A percentile compares a stretch with the other conserved stretches of the same genome.
These are phyloP conservation scores for Solanum clarkiae DNA, from an alignment of 257 asterid genomes.

Conservation along the genomic window DNA sequence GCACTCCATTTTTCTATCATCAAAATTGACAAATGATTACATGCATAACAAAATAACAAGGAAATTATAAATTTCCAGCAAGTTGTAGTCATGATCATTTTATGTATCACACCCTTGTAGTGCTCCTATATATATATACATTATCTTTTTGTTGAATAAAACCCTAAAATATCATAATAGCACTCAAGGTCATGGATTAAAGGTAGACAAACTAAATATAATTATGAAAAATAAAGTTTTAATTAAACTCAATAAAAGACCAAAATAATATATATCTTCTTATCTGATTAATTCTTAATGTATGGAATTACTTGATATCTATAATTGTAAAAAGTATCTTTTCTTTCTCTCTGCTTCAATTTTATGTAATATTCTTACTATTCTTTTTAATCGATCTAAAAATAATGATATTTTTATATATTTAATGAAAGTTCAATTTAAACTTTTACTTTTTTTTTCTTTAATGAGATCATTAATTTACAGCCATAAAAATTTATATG, in stretches of 20 bases:
- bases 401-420: not conserved
- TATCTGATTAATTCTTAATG: not conserved
- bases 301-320: not conserved
- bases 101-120: not conserved
- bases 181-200: not conserved
- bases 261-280: not conserved
- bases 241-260: not conserved
- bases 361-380: not conserved
- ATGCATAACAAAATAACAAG: not conserved
- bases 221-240: not conserved
- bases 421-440: not conserved
- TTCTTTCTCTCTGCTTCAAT: not conserved
- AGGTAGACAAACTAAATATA: not conserved
- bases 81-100: constrained; percentile 4
- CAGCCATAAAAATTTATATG: not conserved
- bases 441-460: not conserved
- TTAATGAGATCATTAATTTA: not conserved
- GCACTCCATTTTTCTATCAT: not conserved
- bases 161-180: not conserved
- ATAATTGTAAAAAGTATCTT: not conserved
- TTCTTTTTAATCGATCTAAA: not conserved
- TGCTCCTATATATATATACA: not conserved
- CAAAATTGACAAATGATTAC: not conserved
- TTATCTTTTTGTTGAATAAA: not conserved
- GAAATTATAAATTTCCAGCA: not conserved